Evolutionary conservation across 2,329 filamentous ascomycete species (phyloP), one percentile per base, ranked within the genome.

Genomic region (Bipolaris gigantea): DNA sequence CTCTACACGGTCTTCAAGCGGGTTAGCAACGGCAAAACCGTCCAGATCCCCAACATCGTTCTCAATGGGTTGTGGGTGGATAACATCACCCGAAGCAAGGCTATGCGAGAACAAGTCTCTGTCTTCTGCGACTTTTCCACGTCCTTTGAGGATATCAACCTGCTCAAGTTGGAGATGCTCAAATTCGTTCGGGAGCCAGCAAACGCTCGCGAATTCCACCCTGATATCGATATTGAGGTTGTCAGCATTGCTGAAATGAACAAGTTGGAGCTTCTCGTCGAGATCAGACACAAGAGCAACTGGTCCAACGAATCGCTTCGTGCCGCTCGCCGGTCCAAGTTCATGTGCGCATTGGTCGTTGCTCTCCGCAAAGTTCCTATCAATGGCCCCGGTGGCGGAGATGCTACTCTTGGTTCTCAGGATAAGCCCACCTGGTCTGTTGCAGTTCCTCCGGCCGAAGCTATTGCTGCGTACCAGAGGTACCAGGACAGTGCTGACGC

Each of bases 1-100:
- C 82, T 99, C 3, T 97, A 92, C 79, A 95, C 91, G 0, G 86
- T 97, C 50, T 97, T 99, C 77, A 89, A 89, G 62, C 87, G 89
- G 41, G 88, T 95, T 61, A 85, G 87, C 64, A 90, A 86, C 67
- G 87, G 90, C 79, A 92, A 95, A 72, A 83, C 90, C 43, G 84
- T 84, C 0, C 84, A 95, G 76, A 86, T 95, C 1, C 92, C 94
- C 38, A 97, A 99, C 76, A 96, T 95, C 68, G 81, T 92, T 2
- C 82, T 97, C 49, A 97, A 97, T 80, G 88, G 85, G 48, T 79
- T 92, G n/a, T 97, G 92, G 89, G 87, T 99, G 50, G 93, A 97
- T 73, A 99, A 99, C 73, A 84, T 97, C 59, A 89, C 89, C 9
- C 89, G 94, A 48, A 93, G 89, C 71, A 92, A 91, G 73, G 87